Evolutionary conservation across 208 protist species (phyloP), one percentile per base, ranked within the genome.

Genomic region (Wallacemonas sp.): DNA sequence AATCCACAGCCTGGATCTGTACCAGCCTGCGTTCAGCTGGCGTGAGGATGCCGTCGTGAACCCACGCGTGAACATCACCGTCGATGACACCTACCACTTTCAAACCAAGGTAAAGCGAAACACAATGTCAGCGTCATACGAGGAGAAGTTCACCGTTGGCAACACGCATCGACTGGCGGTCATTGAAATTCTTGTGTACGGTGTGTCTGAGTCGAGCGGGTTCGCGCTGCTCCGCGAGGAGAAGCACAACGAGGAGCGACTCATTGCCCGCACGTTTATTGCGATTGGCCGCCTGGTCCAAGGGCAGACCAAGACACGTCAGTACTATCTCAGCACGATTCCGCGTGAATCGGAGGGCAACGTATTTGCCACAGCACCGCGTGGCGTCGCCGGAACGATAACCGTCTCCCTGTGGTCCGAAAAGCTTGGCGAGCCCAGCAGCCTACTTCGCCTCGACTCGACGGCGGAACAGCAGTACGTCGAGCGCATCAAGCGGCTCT

Each of bases 81-180:
- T 95, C 3, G 89, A 92, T 65, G 66, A 77, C 26, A 78, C 79
- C 10, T 91, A 89, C 42, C 71, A 78, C 36, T 95, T 95, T 66
- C 71, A 79, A 30, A 92, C 86, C 9, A 53, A 58, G 32, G 55
- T 74, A 1, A 73, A 79, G 38, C 44, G 67, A 1, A 73, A 83
- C 68, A 78, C 69, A 22, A 78, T 81, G 61, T 37, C 22, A 1
- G 68, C 82, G 6, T 17, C 42, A 13, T 95, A 79, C 60, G 61
- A 81, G 34, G 84, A 92, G n/a, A 82, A 68, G 22, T 95, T 95
- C 45, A 53, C 78, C 22, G 81, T 93, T 0, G 85, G 77, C 57
- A 92, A 92, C 66, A 93, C 85, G 13, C 84, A 95, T 57, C 82
- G 79, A 36, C 63, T 92, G 12, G 85, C 90, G 13, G 68, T 87